Percentiles rank a stretch among this genome's conserved stretches.
Evolutionary conservation across 2,329 filamentous ascomycete genomes (phyloP).

Genomic region (Aureobasidium sp.): DNA sequence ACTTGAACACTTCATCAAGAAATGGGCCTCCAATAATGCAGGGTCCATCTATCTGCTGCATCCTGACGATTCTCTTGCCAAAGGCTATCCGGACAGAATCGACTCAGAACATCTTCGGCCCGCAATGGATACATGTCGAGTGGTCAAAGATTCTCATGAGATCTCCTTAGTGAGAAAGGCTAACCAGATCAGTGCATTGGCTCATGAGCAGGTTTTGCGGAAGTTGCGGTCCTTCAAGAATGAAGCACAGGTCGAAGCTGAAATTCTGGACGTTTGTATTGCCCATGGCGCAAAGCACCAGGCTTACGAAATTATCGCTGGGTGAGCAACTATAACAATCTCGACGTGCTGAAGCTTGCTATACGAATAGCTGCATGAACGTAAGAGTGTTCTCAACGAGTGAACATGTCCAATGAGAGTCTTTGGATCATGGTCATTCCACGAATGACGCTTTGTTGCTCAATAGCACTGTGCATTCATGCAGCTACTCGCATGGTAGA

Average conservation of each 20-base stretch:
- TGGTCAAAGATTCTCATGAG: slow-evolving; percentile 79
- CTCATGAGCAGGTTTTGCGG: slow-evolving; percentile 65
- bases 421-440: not conserved
- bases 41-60: slow-evolving; percentile 28
- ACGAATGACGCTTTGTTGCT: not conserved
- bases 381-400: not conserved
- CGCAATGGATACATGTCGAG: slow-evolving; percentile 72
- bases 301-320: slow-evolving; percentile 84
- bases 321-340: slow-evolving; percentile 22
- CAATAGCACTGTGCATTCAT: not conserved
- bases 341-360: not conserved
- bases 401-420: not conserved
- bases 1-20: slow-evolving; percentile 22
- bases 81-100: not conserved
- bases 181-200: slow-evolving; percentile 68
- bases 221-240: slow-evolving; percentile 56
- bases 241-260: slow-evolving; percentile 75
- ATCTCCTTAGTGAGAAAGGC: slow-evolving; percentile 73
- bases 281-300: slow-evolving; percentile 64
- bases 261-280: slow-evolving; percentile 66
- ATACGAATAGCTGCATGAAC: not conserved
- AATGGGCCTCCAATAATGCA: slow-evolving; percentile 22
- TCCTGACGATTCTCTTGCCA: slow-evolving; percentile 14
- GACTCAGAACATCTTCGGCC: slow-evolving; percentile 40
- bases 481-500: not conserved